Base-by-base conservation (phyloP, 2,329 filamentous ascomycete genomes). In the Penicillium fuscoglaucum region DNA sequence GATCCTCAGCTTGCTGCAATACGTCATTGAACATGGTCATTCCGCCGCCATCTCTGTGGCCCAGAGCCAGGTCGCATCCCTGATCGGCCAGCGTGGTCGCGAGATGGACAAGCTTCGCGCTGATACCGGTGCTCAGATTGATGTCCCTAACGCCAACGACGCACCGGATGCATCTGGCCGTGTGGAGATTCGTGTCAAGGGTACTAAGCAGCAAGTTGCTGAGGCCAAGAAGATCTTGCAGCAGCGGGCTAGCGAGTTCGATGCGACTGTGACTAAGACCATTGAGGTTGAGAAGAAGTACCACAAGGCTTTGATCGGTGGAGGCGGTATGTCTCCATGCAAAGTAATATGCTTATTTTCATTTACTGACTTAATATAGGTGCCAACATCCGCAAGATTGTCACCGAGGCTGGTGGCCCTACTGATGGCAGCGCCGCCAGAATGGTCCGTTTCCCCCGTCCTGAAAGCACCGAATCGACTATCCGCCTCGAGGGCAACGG, bases 231-330 rank as follows among this genome's bases (percentile, higher is more conserved):
- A 95, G 79, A 79, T 95, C 50, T 83, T 99, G 26, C 87, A 93
- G 74, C 90, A 95, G 78, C 92, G 93, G 78, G 89, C 90, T 55
- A 88, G 88, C 61, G 83, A 92, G 21, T 97, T 97, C 67, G 92
- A 98, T 69, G 88, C 95, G 64, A 96, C 91, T n/a, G 83, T 97
- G 51, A 86, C 88, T 17, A 87, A 89, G 78, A 91, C 87, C 13
- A 81, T 99, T 49, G 90, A 96, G 35, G 87, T 99, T n/a, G 93
- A 98, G 67, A 90, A 91, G 80, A 96, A 96, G 80, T 87, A 95
- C 76, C 95, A 99, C 79, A 76, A 76, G 77, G 85, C 88, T 54
- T 82, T 99, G 63, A 99, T 99, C 75, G 95, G 95, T 61, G 82
- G 87, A 65, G 90, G 90, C 72, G 95, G 92, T 93, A 83, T 79